A percentile compares a stretch with the other conserved stretches of the same genome.
Conservation (phyloP, 768 basidiomycete genomes). For the Hygrocybe coccinea region DNA sequence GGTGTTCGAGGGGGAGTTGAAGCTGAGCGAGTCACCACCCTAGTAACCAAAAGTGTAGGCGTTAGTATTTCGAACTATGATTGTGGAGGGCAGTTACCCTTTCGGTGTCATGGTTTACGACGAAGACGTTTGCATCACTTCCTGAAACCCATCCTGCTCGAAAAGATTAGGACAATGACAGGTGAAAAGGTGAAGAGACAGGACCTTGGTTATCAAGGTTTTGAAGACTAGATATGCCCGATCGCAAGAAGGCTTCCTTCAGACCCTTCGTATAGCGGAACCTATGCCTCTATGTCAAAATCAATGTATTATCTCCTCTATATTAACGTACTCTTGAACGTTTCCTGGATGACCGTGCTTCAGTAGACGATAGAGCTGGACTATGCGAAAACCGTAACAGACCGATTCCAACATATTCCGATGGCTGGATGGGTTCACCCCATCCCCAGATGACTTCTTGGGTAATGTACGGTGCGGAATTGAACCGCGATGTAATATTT, state of each 20-base stretch:
- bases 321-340: constrained; percentile 51
- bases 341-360: constrained; percentile 37
- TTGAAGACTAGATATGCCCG: constrained; percentile 48
- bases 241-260: constrained; percentile 45
- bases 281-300: constrained; percentile 18
- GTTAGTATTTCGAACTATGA: too few relatives aligned
- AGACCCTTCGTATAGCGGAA: constrained; percentile 59
- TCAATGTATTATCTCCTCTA: background rate
- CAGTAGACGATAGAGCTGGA: background rate
- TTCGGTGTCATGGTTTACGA: constrained; percentile 69
- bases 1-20: constrained; percentile 59
- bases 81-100: too few relatives aligned
- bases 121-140: constrained; percentile 55
- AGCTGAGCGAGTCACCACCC: constrained; percentile 52
- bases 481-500: constrained; percentile 47
- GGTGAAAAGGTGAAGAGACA: too few relatives aligned
- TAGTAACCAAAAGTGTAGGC: too few relatives aligned
- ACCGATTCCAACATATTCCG: constrained; percentile 53
- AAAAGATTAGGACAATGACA: too few relatives aligned
- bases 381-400: constrained; percentile 4
- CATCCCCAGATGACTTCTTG: constrained; percentile 47
- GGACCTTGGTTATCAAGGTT: constrained; percentile 39
- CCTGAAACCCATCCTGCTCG: constrained; percentile 54
- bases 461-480: constrained; percentile 48
- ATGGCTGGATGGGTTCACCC: constrained; percentile 52